phyloP scores from a whole-genome alignment of 345 rosid species.

The Citropsis articulata region DNA sequence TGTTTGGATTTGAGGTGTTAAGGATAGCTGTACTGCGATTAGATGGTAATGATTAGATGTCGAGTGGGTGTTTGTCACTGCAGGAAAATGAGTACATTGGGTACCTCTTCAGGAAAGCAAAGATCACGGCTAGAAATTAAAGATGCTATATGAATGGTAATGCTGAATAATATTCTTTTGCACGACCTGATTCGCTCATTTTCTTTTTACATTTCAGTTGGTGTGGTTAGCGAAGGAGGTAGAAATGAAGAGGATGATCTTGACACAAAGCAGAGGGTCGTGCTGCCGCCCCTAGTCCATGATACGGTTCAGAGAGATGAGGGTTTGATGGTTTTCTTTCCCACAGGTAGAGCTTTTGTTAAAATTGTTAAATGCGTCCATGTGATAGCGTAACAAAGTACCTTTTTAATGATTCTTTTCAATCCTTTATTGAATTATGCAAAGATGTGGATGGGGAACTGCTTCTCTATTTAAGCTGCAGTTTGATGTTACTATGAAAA shows the following conservation, averaged over 20 bases:
- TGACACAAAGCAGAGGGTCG: slow-evolving; percentile 37
- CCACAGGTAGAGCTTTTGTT: slow-evolving; percentile 47
- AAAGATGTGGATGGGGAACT: background rate
- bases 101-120: slow-evolving; percentile 81
- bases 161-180: slow-evolving; percentile 16
- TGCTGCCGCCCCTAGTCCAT: slow-evolving; percentile 42
- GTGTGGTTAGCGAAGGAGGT: slow-evolving; percentile 60
- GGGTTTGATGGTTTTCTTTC: slow-evolving; percentile 89
- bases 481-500: background rate
- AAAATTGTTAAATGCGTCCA: background rate
- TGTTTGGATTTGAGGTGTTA: too few species aligned
- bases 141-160: slow-evolving; percentile 98
- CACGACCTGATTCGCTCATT: background rate
- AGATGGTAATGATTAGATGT: too few species aligned
- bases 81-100: slow-evolving; percentile 92
- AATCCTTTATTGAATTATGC: background rate
- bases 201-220: slow-evolving; percentile 20
- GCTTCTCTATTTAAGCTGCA: background rate
- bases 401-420: background rate
- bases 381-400: background rate
- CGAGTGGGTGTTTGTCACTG: background rate
- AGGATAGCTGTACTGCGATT: too few species aligned
- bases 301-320: slow-evolving; percentile 58
- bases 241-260: slow-evolving; percentile 94
- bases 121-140: slow-evolving; percentile 48